Conservation (phyloP, 1,284 basidiomycete genomes). For the Athelia sp. region DNA sequence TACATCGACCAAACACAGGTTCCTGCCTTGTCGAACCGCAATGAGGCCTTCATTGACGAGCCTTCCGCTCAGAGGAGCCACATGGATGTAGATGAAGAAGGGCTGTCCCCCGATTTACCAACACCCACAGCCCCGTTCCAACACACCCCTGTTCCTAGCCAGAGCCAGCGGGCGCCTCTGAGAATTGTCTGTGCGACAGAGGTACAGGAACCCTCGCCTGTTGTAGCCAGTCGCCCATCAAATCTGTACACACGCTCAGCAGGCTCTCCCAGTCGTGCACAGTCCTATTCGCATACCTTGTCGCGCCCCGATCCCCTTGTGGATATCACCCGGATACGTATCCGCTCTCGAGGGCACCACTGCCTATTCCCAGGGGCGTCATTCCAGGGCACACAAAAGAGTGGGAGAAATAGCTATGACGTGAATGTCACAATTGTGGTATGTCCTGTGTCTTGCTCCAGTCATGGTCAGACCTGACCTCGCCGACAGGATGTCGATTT, state of each 20-base stretch:
- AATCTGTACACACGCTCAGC: slow-evolving; percentile 1
- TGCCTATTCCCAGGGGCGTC: slow-evolving; percentile 78
- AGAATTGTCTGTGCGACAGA: neutral
- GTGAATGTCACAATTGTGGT: slow-evolving; percentile 80
- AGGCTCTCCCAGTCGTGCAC: slow-evolving; percentile 2
- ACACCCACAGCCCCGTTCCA: neutral
- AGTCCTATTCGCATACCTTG: neutral
- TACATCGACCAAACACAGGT: neutral
- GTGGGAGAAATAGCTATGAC: slow-evolving; percentile 80
- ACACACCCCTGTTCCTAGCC: slow-evolving; percentile 1
- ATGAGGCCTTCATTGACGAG: neutral
- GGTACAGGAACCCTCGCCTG: neutral
- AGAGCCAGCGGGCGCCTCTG: neutral
- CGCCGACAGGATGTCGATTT: slow-evolving; percentile 73
- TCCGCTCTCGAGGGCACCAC: slow-evolving; percentile 70
- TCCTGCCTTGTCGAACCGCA: neutral
- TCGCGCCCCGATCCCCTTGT: slow-evolving; percentile 47
- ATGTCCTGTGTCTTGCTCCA: slow-evolving; percentile 27
- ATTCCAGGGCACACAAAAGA: slow-evolving; percentile 80
- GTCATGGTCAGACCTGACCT: slow-evolving; percentile 3
- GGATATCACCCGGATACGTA: slow-evolving; percentile 73
- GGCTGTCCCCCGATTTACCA: neutral
- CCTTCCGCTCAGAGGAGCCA: neutral
- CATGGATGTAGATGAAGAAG: neutral
- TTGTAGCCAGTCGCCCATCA: slow-evolving; percentile 4